Evolutionary conservation across 2,329 filamentous ascomycete genomes (phyloP).

Genomic region (Triangularia verruculosa): DNA sequence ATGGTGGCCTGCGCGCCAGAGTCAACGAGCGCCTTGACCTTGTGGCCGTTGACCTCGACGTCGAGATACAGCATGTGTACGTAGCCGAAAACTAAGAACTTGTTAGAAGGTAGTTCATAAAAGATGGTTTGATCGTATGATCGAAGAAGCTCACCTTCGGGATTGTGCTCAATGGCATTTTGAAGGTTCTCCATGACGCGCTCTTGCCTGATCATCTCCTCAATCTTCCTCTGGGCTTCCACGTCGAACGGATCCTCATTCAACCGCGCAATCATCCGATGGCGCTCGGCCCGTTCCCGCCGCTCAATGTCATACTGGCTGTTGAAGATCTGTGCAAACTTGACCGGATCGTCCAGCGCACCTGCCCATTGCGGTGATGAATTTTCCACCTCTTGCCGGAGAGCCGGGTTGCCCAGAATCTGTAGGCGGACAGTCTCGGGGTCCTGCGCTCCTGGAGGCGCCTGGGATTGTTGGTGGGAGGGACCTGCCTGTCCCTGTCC

Average conservation of each 20-base stretch:
- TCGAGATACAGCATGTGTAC: conserved; percentile 97
- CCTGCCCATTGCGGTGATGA: conserved; percentile 74
- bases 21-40: conserved; percentile 94
- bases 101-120: conserved; percentile 10
- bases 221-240: conserved; percentile 87
- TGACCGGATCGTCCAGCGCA: conserved; percentile 69
- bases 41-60: conserved; percentile 88
- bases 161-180: conserved; percentile 95
- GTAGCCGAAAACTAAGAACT: conserved; percentile 74
- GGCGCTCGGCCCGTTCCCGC: conserved; percentile 70
- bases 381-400: conserved; percentile 67
- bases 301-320: conserved; percentile 68
- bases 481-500: background rate
- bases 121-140: background rate
- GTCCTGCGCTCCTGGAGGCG: conserved; percentile 51
- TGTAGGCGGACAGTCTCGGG: conserved; percentile 80
- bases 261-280: conserved; percentile 77
- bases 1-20: conserved; percentile 97
- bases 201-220: conserved; percentile 95
- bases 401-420: conserved; percentile 72
- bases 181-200: conserved; percentile 92
- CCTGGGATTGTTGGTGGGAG: background rate
- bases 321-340: conserved; percentile 71
- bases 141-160: conserved; percentile 65
- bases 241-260: conserved; percentile 94